Evolutionary conservation across 768 basidiomycete genomes (phyloP).

Genomic region (Paxillus rubicundulus): DNA sequence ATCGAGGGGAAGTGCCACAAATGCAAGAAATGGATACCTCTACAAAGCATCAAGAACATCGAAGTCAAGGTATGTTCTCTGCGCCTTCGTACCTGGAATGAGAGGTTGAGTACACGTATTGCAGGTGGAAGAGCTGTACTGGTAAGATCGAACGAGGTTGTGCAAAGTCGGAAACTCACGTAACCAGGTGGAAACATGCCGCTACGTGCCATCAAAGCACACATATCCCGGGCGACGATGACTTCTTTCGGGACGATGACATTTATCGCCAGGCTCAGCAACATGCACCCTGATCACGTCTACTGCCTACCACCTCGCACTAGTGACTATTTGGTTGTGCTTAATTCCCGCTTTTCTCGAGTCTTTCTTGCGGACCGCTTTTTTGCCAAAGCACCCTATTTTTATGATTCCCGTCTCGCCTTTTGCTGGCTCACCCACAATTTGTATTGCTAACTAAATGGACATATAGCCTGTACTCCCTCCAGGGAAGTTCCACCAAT

Average conservation of each 20-base stretch:
- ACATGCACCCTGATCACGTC: conserved; percentile 6
- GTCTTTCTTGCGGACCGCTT: not conserved
- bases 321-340: not conserved
- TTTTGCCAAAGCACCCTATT: not conserved
- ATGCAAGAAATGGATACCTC: conserved; percentile 66
- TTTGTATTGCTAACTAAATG: not conserved
- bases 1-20: conserved; percentile 77
- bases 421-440: not conserved
- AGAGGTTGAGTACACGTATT: not conserved
- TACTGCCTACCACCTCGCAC: not conserved
- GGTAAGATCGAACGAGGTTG: conserved; percentile 43
- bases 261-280: conserved; percentile 33
- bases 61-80: conserved; percentile 56
- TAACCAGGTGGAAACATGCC: conserved; percentile 77
- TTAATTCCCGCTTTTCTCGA: not conserved
- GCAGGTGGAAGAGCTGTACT: conserved; percentile 72
- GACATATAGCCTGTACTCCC: not conserved
- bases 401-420: not conserved
- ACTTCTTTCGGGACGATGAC: conserved; percentile 55
- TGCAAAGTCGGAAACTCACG: conserved; percentile 6
- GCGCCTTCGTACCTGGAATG: not conserved
- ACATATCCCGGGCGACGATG: conserved; percentile 52
- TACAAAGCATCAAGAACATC: conserved; percentile 73
- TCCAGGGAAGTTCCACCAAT: not conserved
- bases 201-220: conserved; percentile 68